Evolutionary conservation across 1,284 basidiomycete genomes (phyloP), one percentile per base, ranked within the genome.

Genomic region (Phlebopus sp.): DNA sequence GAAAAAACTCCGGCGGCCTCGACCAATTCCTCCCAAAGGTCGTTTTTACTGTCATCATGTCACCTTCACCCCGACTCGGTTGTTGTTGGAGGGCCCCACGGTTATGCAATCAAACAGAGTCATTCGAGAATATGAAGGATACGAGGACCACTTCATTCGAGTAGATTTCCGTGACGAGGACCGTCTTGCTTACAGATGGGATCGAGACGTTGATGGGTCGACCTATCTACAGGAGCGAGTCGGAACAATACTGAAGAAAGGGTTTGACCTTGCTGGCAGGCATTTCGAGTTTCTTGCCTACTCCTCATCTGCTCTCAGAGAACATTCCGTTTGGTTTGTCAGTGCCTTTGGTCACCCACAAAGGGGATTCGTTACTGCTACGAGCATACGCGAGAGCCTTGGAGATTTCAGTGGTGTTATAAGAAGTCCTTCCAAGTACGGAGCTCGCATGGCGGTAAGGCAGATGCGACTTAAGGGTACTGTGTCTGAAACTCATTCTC

Each of bases 141-240:
- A 76, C 49, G 74, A 82, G 45, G 75, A 84, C 23, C 68, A 79
- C 55, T 91, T 91, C 59, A 60, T 92, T 25, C 81, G 89, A 13
- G 86, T 91, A 17, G 79, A 87, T 53, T 90, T 91, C 58, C 76
- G 81, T 8, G 89, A 91, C 43, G 89, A 92, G 67, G 84, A 90
- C 59, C 74, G 77, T 29, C 68, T 84, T 15, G 74, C 79, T 44
- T 85, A 85, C 54, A 74, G 81, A 18, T 87, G 83, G 82, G 77
- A 78, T 50, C 70, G 77, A 11, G 77, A 78, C 46, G 79, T 86
- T 4, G 82, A 88, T 53, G 81, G 78, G 0, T 66, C 67, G 6
- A 65, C 73, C 2, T 78, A 85, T 47, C 68, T 90, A 1, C 59
- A 73, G 10, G 70, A 77, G 32, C 79, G 84, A 15, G 84, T 90